Percentiles rank a stretch among this genome's conserved stretches.
Evolutionary conservation across 768 basidiomycete genomes (phyloP).

Genomic region (Boletellus ananiceps): DNA sequence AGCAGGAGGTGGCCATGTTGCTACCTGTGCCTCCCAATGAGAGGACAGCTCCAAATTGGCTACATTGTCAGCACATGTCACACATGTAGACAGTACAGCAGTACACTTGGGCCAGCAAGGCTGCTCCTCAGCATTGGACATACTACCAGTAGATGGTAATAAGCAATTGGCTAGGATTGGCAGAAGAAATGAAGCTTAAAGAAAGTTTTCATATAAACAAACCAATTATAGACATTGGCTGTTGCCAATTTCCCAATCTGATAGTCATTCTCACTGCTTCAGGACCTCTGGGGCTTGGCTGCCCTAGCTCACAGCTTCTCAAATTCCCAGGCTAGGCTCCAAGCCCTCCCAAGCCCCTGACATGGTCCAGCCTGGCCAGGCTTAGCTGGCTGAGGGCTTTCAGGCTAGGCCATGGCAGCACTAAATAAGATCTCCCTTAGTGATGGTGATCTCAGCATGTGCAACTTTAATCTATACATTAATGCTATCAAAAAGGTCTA

Average conservation of each 20-base stretch:
- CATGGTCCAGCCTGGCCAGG: slow-evolving; percentile 11
- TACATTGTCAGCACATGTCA: background rate
- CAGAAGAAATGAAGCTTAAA: too few species aligned
- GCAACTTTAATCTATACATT: too few species aligned
- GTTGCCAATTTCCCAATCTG: too few species aligned
- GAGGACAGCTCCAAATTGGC: background rate
- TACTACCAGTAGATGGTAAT: background rate
- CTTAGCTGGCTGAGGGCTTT: slow-evolving; percentile 4
- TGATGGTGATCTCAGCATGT: too few species aligned
- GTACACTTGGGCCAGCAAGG: background rate
- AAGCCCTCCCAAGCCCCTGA: slow-evolving; percentile 18
- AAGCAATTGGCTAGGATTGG: background rate
- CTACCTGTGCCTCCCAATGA: background rate
- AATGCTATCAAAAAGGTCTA: too few species aligned
- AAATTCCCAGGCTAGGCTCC: slow-evolving; percentile 39
- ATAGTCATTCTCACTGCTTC: too few species aligned
- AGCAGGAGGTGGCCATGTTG: background rate
- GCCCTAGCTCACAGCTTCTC: slow-evolving; percentile 34
- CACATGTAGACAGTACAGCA: background rate
- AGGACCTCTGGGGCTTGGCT: slow-evolving; percentile 2
- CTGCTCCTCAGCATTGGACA: background rate
- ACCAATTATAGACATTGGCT: too few species aligned
- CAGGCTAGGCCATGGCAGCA: background rate
- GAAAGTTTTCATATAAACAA: too few species aligned
- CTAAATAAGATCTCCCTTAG: background rate